phyloP scores from a whole-genome alignment of 257 asterid species.

The Orobanche coerulescens region DNA sequence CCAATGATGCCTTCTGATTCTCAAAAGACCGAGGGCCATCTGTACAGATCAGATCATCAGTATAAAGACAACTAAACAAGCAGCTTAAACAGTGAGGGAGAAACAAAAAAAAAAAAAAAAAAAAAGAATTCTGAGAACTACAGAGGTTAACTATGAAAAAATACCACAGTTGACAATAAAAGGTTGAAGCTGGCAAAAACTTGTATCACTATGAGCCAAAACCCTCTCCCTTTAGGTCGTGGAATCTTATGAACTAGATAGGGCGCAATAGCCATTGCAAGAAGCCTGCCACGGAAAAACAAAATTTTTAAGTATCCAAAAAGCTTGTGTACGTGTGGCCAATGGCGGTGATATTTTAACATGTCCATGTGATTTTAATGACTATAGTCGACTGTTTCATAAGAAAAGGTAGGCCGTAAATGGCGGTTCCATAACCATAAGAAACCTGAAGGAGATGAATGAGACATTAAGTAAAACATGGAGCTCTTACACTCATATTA shows the following conservation, averaged over 20 bases:
- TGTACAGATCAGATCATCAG: conserved; percentile 31
- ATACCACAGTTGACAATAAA: conserved; percentile 63
- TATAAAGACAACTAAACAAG: conserved; percentile 10
- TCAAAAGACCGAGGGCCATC: conserved; percentile 63
- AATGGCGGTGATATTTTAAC: background rate
- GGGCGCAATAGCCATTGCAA: conserved; percentile 45
- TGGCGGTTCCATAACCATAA: too few relatives aligned
- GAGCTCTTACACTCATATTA: background rate
- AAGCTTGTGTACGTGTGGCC: background rate
- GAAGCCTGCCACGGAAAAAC: conserved; percentile 44
- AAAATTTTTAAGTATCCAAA: background rate
- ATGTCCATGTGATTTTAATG: conserved; percentile 3
- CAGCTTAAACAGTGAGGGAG: too few relatives aligned
- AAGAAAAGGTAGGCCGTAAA: too few relatives aligned
- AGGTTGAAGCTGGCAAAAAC: conserved; percentile 82
- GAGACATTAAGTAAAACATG: background rate
- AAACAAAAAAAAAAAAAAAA: background rate
- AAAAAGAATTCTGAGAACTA: background rate
- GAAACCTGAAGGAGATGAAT: too few relatives aligned
- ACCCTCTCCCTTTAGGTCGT: conserved; percentile 63
- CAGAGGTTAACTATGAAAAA: background rate
- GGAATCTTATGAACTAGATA: conserved; percentile 59
- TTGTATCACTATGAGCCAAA: conserved; percentile 74
- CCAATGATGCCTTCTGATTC: conserved; percentile 54
- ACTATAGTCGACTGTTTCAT: too few relatives aligned